Evolutionary conservation across 768 basidiomycete species (phyloP).

Genomic region (Leucosporidium yakuticum): DNA sequence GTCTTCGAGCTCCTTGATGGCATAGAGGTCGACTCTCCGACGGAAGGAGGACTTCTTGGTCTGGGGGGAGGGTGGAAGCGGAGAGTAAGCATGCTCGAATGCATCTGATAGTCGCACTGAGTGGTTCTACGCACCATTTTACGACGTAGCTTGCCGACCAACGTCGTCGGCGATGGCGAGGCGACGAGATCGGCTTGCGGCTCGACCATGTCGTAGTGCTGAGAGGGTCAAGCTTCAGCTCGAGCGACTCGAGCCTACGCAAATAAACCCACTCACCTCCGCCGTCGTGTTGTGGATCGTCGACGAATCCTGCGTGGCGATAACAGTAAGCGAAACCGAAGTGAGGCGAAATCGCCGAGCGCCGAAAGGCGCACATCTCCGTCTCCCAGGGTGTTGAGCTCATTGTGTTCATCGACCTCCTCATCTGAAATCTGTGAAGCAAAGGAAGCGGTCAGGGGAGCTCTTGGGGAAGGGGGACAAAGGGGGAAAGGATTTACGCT

Average conservation of each 20-base stretch:
- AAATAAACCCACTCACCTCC: background rate
- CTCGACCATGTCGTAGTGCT: constrained; percentile 5
- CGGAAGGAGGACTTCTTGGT: background rate
- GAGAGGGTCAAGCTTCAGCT: background rate
- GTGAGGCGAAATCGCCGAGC: too few species aligned
- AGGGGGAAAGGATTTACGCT: background rate
- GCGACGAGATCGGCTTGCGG: background rate
- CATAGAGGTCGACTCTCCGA: background rate
- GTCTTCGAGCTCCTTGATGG: constrained; percentile 9
- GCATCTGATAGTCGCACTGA: too few species aligned
- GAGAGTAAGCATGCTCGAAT: background rate
- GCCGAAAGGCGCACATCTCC: background rate
- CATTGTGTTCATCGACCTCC: background rate
- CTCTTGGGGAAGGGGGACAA: background rate
- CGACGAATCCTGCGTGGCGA: background rate
- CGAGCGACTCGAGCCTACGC: background rate
- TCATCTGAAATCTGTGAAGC: background rate
- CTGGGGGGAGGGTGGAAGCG: background rate
- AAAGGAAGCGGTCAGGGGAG: too few species aligned
- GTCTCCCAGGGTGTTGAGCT: background rate
- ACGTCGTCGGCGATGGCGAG: background rate
- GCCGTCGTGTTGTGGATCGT: background rate
- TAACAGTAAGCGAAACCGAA: background rate
- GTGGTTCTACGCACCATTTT: background rate
- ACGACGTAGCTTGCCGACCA: background rate